phyloP scores from a whole-genome alignment of 768 basidiomycete genomes.

The Termitomyces sp. region DNA sequence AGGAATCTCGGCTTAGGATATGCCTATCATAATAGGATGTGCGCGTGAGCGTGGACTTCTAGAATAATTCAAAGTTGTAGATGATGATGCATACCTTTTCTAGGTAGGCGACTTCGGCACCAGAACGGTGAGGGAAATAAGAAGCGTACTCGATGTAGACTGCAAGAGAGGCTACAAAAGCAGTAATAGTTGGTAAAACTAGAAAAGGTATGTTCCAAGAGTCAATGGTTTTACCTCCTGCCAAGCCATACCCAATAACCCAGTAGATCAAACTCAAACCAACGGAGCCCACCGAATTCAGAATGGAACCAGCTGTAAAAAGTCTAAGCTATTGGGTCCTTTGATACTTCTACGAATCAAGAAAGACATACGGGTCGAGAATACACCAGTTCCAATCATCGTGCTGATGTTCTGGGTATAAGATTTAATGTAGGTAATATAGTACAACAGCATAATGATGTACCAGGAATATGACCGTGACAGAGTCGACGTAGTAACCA shows the following conservation, averaged over 20 bases:
- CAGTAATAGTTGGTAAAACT: neutral
- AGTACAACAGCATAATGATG: neutral
- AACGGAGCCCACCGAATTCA: constrained; percentile 34
- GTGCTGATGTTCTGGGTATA: constrained; percentile 29
- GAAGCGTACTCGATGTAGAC: constrained; percentile 44
- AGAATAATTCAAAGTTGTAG: neutral
- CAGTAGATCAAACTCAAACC: constrained; percentile 38
- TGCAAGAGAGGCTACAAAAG: constrained; percentile 26
- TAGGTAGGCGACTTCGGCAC: constrained; percentile 47
- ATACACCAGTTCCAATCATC: constrained; percentile 39
- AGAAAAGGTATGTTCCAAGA: no score
- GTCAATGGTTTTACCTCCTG: constrained; percentile 24
- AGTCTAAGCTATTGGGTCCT: neutral
- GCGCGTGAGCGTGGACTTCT: neutral
- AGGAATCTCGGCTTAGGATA: constrained; percentile 41
- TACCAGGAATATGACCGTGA: constrained; percentile 17
- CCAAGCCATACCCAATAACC: constrained; percentile 35
- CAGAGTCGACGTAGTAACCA: constrained; percentile 31
- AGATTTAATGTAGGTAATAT: neutral
- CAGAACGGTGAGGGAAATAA: constrained; percentile 47
- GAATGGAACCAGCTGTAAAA: constrained; percentile 29
- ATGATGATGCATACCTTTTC: constrained; percentile 29
- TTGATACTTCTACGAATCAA: neutral
- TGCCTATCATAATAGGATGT: constrained; percentile 24
- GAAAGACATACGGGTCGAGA: constrained; percentile 25